Conservation (phyloP, 176 grass and related monocot species). For the Eleusine indica region DNA sequence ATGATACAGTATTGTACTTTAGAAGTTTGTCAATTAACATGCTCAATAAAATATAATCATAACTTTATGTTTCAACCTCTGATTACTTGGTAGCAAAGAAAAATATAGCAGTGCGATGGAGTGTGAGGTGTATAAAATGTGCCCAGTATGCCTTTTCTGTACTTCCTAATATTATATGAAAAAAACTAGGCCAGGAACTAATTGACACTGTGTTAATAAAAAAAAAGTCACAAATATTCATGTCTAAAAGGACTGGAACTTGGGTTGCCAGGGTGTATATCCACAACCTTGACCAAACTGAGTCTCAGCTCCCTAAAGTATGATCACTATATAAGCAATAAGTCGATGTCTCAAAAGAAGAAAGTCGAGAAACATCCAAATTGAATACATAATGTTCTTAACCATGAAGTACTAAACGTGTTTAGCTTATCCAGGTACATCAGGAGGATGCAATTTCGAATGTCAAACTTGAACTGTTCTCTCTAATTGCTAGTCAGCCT, state of each 20-base stretch:
- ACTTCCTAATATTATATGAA: not conserved
- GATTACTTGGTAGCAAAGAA: not conserved
- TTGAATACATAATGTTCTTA: not conserved
- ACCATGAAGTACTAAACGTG: conserved; percentile 30
- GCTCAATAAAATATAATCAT: not conserved
- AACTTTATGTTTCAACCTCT: conserved; percentile 18
- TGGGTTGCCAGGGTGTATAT: not conserved
- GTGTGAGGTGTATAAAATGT: not conserved
- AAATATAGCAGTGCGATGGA: not conserved
- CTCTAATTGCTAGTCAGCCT: conserved; percentile 72
- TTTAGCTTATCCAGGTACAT: conserved; percentile 64
- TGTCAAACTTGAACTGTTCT: conserved; percentile 77
- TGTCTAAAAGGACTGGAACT: not conserved
- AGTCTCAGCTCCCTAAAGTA: not conserved
- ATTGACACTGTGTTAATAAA: not conserved
- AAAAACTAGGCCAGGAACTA: not conserved
- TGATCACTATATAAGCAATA: not conserved
- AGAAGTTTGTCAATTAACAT: not conserved
- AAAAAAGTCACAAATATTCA: not conserved
- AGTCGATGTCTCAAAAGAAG: not conserved
- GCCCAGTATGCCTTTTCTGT: not conserved
- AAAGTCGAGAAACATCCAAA: not conserved
- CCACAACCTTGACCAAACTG: too few relatives aligned
- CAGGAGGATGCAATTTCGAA: conserved; percentile 75
- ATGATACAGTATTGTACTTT: conserved; percentile 27